Conservation (phyloP, 169 alveolate genomes). For the Hepatocystis sp. region DNA sequence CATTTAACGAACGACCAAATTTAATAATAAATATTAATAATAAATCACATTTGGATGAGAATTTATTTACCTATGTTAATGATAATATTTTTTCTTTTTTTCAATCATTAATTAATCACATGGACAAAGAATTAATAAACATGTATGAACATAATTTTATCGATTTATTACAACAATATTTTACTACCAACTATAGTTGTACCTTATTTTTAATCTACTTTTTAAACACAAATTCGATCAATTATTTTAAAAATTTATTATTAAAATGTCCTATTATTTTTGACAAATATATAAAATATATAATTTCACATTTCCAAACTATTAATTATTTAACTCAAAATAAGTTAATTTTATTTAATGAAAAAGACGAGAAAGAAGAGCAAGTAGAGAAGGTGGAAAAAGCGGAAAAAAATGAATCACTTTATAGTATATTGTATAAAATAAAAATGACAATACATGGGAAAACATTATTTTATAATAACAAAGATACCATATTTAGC, state of each 20-base stretch:
- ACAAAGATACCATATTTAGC: not conserved
- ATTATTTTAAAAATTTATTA: slow-evolving; percentile 19
- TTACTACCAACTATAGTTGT: slow-evolving; percentile 14
- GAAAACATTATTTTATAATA: not conserved
- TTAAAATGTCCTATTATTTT: slow-evolving; percentile 29
- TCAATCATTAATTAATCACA: slow-evolving; percentile 6
- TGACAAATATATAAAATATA: slow-evolving; percentile 23
- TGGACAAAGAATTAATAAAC: slow-evolving; percentile 46
- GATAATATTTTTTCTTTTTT: slow-evolving; percentile 35
- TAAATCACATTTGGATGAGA: not conserved
- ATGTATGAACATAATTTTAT: slow-evolving; percentile 14
- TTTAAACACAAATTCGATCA: slow-evolving; percentile 4
- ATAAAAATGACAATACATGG: not conserved
- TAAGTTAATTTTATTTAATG: not conserved
- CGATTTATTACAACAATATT: slow-evolving; percentile 20
- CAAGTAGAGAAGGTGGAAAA: not conserved
- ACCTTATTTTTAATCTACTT: slow-evolving; percentile 37
- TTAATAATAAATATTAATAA: not conserved
- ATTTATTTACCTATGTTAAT: slow-evolving; percentile 27
- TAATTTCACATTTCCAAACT: slow-evolving; percentile 20
- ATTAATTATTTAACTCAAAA: slow-evolving; percentile 7
- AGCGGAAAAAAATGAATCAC: not conserved
- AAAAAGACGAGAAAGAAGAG: not conserved
- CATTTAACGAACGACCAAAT: too few species aligned
- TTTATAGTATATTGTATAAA: too few species aligned